Base-by-base conservation (phyloP, 1,284 basidiomycete species). In the Cutaneotrichosporon curvatum region DNA sequence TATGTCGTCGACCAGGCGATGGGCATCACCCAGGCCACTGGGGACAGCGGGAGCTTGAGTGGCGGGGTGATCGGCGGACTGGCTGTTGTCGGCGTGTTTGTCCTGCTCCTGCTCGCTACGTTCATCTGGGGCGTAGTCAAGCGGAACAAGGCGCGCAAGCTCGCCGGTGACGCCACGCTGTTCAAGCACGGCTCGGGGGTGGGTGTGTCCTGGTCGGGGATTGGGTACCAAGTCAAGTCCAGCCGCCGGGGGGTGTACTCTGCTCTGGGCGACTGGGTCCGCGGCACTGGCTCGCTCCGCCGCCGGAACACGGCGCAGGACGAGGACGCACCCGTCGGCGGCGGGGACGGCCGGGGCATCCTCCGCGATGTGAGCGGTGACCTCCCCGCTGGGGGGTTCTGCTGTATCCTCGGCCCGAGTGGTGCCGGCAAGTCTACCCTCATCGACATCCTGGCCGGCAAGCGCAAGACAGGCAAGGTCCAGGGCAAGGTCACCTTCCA, bases 11-110 rank as follows among this genome's bases (percentile, higher is more conserved):
- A 87, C 62, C 73, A 65, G 54, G 68, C 67, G 0, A 37, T 57
- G 12, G 66, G 65, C 3, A 52, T 65, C 36, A 39, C 40, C 10
- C 37, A 51, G 11, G n/a, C 48, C 2, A 16, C 42, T 1, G 11
- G 37, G 6, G 43, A 37, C 4, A 18, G 31, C n/a, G 14, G 14
- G 30, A 30, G 31, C 37, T 12, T 45, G 15, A 78, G 81, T 45
- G 78, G 80, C 1, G 87, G 89, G 2, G 87, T 92, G 15, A 87
- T 92, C 49, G 88, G 84, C 28, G 89, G 89, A 14, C 71, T 94
- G 16, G 87, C 82, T 0, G 84, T 90, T 22, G 81, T 94, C 3
- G 83, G 87, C 15, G 76, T 71, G 0, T 63, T 92, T 33, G 45
- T 85, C n/a, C 67, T 78, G 1, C 57, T 81, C 2, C 78, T 82